These are phyloP conservation scores for Aquilaria malaccensis DNA, from an alignment of 345 rosid genomes.

Conservation along the genomic window DNA sequence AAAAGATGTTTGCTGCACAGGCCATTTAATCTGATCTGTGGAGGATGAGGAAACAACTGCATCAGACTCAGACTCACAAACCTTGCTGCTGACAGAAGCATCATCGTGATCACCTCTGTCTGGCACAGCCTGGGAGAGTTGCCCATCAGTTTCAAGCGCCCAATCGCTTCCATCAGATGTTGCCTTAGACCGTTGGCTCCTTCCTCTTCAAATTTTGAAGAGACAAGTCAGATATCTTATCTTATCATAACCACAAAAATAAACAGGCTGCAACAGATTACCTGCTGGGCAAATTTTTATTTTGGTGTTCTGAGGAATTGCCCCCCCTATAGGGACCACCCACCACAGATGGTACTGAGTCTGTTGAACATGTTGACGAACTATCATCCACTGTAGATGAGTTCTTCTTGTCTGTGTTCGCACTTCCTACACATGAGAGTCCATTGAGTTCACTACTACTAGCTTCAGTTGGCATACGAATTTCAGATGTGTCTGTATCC, in stretches of 20 bases:
- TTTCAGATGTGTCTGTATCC: conserved; percentile 84
- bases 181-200: conserved; percentile 37
- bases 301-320: conserved; percentile 32
- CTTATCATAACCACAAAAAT: not conserved
- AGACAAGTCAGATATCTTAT: conserved; percentile 9
- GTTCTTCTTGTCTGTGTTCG: conserved; percentile 49
- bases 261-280: conserved; percentile 11
- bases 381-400: conserved; percentile 74
- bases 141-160: conserved; percentile 38
- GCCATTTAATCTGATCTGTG: conserved; percentile 26
- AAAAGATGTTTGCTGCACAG: conserved; percentile 23
- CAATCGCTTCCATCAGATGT: conserved; percentile 33
- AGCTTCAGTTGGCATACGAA: conserved; percentile 50
- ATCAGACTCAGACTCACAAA: conserved; percentile 39
- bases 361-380: conserved; percentile 86
- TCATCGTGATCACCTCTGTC: conserved; percentile 32
- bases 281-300: conserved; percentile 52
- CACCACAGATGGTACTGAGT: conserved; percentile 60
- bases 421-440: conserved; percentile 55
- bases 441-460: conserved; percentile 44
- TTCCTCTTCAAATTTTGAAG: conserved; percentile 34
- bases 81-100: conserved; percentile 35
- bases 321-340: conserved; percentile 54
- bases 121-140: conserved; percentile 32
- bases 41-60: conserved; percentile 26